phyloP scores from a whole-genome alignment of 805 yeast species.

The Myxozyma kluyveri region DNA sequence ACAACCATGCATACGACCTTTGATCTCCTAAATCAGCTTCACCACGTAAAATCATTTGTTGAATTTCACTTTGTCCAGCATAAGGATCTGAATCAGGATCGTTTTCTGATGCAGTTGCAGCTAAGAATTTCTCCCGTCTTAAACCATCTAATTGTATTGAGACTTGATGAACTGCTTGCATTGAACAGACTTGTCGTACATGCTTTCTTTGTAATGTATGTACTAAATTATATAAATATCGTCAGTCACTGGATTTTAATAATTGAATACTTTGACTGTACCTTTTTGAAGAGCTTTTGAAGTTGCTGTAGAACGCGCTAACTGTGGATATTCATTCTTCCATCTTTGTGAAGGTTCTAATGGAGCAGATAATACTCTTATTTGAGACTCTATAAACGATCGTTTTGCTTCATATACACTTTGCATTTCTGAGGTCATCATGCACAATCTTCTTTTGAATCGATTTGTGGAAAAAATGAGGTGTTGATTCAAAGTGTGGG shows the following conservation, averaged over 20 bases:
- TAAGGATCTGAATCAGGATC: slow-evolving; percentile 6
- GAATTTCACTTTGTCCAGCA: slow-evolving; percentile 1
- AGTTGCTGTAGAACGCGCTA: slow-evolving; percentile 5
- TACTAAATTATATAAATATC: slow-evolving; percentile 8
- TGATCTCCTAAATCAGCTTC: slow-evolving; percentile 12
- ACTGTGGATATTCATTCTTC: slow-evolving; percentile 7
- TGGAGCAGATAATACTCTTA: slow-evolving; percentile 17
- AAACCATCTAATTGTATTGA: slow-evolving; percentile 23
- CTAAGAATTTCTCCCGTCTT: slow-evolving; percentile 4
- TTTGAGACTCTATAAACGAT: slow-evolving; percentile 25
- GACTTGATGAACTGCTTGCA: slow-evolving; percentile 26
- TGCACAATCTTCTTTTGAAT: too few species aligned
- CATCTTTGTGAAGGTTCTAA: slow-evolving; percentile 18
- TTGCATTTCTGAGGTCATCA: neutral
- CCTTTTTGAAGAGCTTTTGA: slow-evolving; percentile 14
- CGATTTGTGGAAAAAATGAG: too few species aligned
- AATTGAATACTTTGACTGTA: neutral
- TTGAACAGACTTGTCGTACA: slow-evolving; percentile 8
- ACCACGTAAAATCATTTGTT: slow-evolving; percentile 13
- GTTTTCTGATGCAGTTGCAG: slow-evolving; percentile 1
- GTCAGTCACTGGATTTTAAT: too few species aligned
- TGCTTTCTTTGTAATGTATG: slow-evolving; percentile 17
- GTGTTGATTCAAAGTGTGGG: too few species aligned
- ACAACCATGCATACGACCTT: neutral
- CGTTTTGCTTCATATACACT: slow-evolving; percentile 21